Evolutionary conservation across 2,329 filamentous ascomycete genomes (phyloP), one percentile per base, ranked within the genome.

Genomic region (Neonectria faginata): DNA sequence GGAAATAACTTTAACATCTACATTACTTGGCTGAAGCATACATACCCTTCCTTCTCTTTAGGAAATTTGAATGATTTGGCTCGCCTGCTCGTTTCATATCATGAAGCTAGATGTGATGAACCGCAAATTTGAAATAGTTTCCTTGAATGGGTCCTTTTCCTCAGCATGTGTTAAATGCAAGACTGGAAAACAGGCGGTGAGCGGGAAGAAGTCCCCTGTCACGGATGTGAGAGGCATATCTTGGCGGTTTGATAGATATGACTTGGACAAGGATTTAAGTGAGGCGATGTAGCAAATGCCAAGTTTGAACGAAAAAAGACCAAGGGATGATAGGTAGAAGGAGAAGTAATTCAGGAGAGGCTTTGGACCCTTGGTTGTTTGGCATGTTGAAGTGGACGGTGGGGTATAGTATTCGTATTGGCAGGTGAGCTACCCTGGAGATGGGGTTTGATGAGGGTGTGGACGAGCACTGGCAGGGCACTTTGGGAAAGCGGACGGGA

Each of bases 1-100:
- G 45, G 56, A 54, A 52, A 25, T 60, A 44, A 69, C 31, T 20
- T 42, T 22, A 18, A 33, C 22, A 11, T 16, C 45, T 10, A 14
- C 18, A n/a, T 25, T 42, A 42, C 8, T n/a, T 22, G 29, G 25
- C 16, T 18, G 16, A 16, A 48, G 3, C 6, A 10, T 44, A 50
- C 20, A 20, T 50, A 54, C n/a, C 11, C 4, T 54, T 31, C 11
- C 4, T 54, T 31, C 27, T 47, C 16, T 22, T 16, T 12, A 20
- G 14, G 4, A 20, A 18, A 2, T 25, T 11, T 7, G 8, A 11
- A 36, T 16, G 3, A 3, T 39, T 6, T 7, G 4, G 12, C 12
- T 14, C 4, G 11, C 9, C 14, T n/a, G n/a, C n/a, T 27, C 25
- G 16, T 18, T 31, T 31, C n/a, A 14, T 9, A 10, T 11, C 12